A percentile compares a stretch with the other conserved stretches of the same genome.
Conservation (phyloP, 192 early-diverging fungal species). For the Pilobolus umbonatus region DNA sequence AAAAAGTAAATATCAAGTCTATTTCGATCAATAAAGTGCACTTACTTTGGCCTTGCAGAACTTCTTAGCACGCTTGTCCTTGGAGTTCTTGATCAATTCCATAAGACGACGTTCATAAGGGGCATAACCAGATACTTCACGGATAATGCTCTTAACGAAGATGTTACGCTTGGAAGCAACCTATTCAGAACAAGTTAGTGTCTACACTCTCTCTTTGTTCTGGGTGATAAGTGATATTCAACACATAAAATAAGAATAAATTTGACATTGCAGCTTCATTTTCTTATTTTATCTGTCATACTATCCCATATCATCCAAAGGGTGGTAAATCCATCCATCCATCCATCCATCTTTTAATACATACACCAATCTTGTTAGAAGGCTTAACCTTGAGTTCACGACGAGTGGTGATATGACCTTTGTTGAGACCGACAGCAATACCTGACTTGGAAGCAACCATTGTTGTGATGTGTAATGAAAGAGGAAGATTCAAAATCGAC, state of each 20-base stretch:
- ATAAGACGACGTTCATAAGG: constrained; percentile 99
- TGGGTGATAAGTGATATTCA: not conserved
- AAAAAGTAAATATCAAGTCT: constrained; percentile 24
- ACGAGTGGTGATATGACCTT: constrained; percentile 85
- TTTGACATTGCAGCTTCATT: too few species aligned
- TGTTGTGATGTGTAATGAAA: constrained; percentile 21
- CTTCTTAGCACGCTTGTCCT: constrained; percentile 99
- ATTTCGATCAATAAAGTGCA: not conserved
- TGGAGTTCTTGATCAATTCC: constrained; percentile 99
- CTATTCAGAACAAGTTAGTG: constrained; percentile 9
- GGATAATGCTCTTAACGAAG: constrained; percentile 92
- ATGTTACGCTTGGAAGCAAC: constrained; percentile 65
- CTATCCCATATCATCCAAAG: too few species aligned
- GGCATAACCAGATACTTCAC: constrained; percentile 96
- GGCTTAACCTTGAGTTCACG: constrained; percentile 67
- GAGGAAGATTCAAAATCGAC: constrained; percentile 21
- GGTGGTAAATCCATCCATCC: constrained; percentile 16
- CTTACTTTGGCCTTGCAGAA: constrained; percentile 93
- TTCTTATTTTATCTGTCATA: too few species aligned
- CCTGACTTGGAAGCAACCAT: constrained; percentile 69
- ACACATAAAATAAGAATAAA: not conserved
- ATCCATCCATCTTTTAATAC: constrained; percentile 40
- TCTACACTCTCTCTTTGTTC: not conserved
- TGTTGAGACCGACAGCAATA: constrained; percentile 86
- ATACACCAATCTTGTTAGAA: constrained; percentile 79